Evolutionary conservation across 2,329 filamentous ascomycete species (phyloP), one percentile per base, ranked within the genome.

Genomic region (Calonectria hawksworthii): DNA sequence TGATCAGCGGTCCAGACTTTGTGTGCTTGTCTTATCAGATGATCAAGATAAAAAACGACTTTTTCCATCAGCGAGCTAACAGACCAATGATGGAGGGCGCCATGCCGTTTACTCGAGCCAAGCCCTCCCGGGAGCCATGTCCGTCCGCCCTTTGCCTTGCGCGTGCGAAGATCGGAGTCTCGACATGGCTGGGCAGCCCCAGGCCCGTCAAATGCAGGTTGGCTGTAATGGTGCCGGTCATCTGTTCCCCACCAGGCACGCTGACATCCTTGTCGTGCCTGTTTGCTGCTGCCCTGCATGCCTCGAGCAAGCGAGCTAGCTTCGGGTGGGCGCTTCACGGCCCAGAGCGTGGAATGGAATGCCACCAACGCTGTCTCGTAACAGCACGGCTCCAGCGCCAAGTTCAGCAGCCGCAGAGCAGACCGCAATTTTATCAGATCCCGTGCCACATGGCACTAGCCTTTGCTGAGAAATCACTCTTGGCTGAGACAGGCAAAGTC

Each of bases 11-110:
- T 56, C 59, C 23, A 70, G 68, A 38, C 18, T 41, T 41, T 28
- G n/a, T 63, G n/a, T 63, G 30, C 54, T 30, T 54, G 56, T 65
- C 56, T 70, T 70, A 70, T 70, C 68, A 70, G 68, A 70, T 70
- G 68, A 70, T 70, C 56, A 28, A 64, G 68, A 70, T 70, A 54
- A 70, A 70, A 56, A 38, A 36, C n/a, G 26, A 63, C 54, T 59
- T 59, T 56, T 56, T 4, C 34, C 56, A 63, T 63, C 34, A 28
- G 56, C 30, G 14, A 54, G 34, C 56, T 13, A 63, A 26, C n/a
- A n/a, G 56, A 18, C 36, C 36, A 63, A 30, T 28, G 56, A 63
- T 23, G 56, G 56, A 41, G 16, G 34, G 56, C 32, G 23, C 34
- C 56, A 41, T 38, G 56, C 34, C 56, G 14, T 41, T 38, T 30